phyloP scores from a whole-genome alignment of 75 land plant species.

The Pinus tabuliformis region DNA sequence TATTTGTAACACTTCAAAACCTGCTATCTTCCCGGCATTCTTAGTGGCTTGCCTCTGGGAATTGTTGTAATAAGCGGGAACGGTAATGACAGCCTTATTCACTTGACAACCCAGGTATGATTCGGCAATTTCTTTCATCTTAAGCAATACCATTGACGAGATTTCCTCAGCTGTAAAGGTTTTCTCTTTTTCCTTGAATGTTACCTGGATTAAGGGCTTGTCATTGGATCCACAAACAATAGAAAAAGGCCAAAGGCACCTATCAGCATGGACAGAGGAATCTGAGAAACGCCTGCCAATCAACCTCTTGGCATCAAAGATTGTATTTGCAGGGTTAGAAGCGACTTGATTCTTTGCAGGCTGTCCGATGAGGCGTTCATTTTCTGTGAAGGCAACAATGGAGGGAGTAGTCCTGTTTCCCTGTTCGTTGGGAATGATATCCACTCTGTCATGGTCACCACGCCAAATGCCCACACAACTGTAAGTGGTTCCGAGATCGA shows the following conservation, averaged over 20 bases:
- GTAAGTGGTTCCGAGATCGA: conserved; percentile 47
- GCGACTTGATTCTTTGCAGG: conserved; percentile 53
- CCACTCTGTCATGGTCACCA: conserved; percentile 34
- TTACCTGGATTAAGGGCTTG: conserved; percentile 16
- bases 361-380: conserved; percentile 36
- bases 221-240: conserved; percentile 10
- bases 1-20: no score
- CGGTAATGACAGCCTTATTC: conserved; percentile 19
- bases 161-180: not conserved
- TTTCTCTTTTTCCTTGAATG: conserved; percentile 19
- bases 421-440: conserved; percentile 46
- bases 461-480: conserved; percentile 50
- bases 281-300: conserved; percentile 31
- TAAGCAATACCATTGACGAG: no score
- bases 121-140: conserved; percentile 14
- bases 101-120: conserved; percentile 10
- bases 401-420: conserved; percentile 50
- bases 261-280: not conserved
- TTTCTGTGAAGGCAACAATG: conserved; percentile 48
- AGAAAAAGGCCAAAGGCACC: conserved; percentile 17
- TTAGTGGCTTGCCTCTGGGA: conserved; percentile 27
- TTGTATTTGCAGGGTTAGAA: conserved; percentile 37
- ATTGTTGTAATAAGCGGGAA: not conserved
- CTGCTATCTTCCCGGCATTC: no score
- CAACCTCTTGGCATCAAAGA: conserved; percentile 45